These are phyloP conservation scores for Fonsecaea multimorphosa DNA, from an alignment of 2,329 filamentous ascomycete genomes.

Conservation along the genomic window DNA sequence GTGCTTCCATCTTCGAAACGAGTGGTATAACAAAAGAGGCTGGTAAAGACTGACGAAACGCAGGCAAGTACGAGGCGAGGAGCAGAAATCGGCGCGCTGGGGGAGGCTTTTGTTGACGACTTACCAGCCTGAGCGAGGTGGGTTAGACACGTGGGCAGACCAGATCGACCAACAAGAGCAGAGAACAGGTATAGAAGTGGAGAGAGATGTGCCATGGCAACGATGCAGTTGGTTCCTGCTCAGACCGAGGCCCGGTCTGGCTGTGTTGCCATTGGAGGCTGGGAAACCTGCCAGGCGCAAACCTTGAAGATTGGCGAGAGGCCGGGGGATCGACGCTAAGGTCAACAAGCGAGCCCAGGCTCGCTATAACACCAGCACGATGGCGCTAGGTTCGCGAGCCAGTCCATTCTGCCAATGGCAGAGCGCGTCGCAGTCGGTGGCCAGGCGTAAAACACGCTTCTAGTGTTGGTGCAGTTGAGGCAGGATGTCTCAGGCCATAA, in stretches of 20 bases:
- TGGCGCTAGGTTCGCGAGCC: conserved; percentile 1
- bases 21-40: conserved; percentile 24
- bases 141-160: background rate
- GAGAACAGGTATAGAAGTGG: conserved; percentile 31
- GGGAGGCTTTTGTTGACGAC: conserved; percentile 22
- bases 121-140: background rate
- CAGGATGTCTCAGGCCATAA: background rate
- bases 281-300: conserved; percentile 11
- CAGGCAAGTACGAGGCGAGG: background rate
- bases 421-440: background rate
- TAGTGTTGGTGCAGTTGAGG: background rate
- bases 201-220: conserved; percentile 18
- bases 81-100: conserved; percentile 26
- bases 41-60: conserved; percentile 22
- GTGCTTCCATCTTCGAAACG: conserved; percentile 4
- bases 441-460: conserved; percentile 1
- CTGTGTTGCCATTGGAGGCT: conserved; percentile 77
- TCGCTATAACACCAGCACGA: conserved; percentile 11
- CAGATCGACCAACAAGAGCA: conserved; percentile 18
- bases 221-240: conserved; percentile 25
- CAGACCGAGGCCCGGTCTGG: conserved; percentile 40
- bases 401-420: conserved; percentile 7
- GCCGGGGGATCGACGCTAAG: conserved; percentile 24
- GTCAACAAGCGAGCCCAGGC: conserved; percentile 12
- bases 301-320: conserved; percentile 21